Conservation (phyloP, 345 rosid species). For the Sapria himalayana region DNA sequence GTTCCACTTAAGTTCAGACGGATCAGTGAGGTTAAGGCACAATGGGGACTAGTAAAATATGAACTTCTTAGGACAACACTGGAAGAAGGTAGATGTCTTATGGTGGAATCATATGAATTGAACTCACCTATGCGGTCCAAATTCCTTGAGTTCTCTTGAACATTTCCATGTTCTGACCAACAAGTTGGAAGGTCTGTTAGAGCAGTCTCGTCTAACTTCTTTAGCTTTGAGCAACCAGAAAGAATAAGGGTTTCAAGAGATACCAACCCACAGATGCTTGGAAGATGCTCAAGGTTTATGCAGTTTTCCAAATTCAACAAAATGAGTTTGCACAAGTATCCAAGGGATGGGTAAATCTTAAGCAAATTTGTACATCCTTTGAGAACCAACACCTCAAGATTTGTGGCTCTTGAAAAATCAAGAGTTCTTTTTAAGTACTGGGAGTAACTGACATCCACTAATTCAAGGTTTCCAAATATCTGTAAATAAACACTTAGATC, state of each 20-base stretch:
- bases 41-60: background rate
- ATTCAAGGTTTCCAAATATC: slow-evolving; percentile 7
- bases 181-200: no score
- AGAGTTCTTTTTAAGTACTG: slow-evolving; percentile 1
- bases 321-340: slow-evolving; percentile 4
- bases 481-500: background rate
- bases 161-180: no score
- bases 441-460: slow-evolving; percentile 10
- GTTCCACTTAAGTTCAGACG: slow-evolving; percentile 5
- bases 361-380: slow-evolving; percentile 7
- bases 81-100: background rate
- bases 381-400: slow-evolving; percentile 7
- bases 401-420: slow-evolving; percentile 3
- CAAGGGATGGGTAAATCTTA: slow-evolving; percentile 10
- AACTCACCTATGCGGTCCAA: slow-evolving; percentile 10
- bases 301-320: slow-evolving; percentile 10
- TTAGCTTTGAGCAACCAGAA: slow-evolving; percentile 14
- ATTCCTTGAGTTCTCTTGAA: slow-evolving; percentile 3
- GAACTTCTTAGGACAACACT: slow-evolving; percentile 1
- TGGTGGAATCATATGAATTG: slow-evolving; percentile 7
- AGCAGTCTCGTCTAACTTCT: no score
- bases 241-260: slow-evolving; percentile 10
- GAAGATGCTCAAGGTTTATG: slow-evolving; percentile 11
- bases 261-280: slow-evolving; percentile 5
- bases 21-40: slow-evolving; percentile 2